These are phyloP conservation scores for Ascochyta rabiei DNA, from an alignment of 2,329 filamentous ascomycete species.

Conservation along the genomic window DNA sequence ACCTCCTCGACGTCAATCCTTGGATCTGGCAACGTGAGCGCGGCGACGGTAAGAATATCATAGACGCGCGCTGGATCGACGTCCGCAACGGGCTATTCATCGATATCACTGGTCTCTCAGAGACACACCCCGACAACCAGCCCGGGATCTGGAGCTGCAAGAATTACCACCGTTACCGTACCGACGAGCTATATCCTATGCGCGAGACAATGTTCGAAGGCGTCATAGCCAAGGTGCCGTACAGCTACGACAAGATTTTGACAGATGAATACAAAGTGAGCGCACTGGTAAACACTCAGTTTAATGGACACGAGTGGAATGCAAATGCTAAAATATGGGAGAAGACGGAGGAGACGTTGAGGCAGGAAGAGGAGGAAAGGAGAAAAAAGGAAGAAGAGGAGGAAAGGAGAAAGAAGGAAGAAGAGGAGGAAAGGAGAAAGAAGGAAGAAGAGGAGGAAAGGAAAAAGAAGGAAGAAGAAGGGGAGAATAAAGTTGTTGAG, in stretches of 20 bases:
- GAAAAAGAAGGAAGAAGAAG: conserved; percentile 19
- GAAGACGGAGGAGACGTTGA: conserved; percentile 41
- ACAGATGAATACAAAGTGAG: conserved; percentile 69
- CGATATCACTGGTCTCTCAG: conserved; percentile 78
- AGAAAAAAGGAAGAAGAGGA: conserved; percentile 20
- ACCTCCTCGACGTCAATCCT: conserved; percentile 79
- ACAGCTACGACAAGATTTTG: conserved; percentile 69
- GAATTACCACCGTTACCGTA: conserved; percentile 75
- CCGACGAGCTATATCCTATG: conserved; percentile 77
- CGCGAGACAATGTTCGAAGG: conserved; percentile 77
- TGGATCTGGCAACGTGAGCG: conserved; percentile 66
- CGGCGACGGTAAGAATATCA: conserved; percentile 76
- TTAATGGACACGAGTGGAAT: conserved; percentile 67
- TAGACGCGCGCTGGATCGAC: conserved; percentile 86
- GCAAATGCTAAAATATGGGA: conserved; percentile 66
- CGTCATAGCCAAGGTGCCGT: conserved; percentile 71
- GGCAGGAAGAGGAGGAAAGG: conserved; percentile 20
- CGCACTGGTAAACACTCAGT: conserved; percentile 65
- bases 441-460: conserved; percentile 21
- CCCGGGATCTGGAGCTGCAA: conserved; percentile 80
- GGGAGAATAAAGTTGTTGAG: conserved; percentile 15
- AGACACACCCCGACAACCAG: conserved; percentile 63
- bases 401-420: conserved; percentile 1
- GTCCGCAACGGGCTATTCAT: conserved; percentile 76
- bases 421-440: no score